Base-by-base conservation (phyloP, 352 stramenopile genomes). In the Aphanomyces invadans region DNA sequence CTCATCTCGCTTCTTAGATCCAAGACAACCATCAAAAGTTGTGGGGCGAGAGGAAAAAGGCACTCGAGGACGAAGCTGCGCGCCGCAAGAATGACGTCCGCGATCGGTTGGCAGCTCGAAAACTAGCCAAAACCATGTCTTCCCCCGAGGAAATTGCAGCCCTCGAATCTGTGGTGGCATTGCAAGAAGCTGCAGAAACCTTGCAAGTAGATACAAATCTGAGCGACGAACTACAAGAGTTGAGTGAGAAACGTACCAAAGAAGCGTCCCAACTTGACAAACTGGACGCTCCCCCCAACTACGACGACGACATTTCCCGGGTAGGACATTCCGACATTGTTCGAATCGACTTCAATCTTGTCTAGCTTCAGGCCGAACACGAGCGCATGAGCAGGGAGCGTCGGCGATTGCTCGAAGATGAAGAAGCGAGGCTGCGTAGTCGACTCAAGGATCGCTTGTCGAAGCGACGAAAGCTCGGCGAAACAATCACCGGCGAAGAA, bases 1-100 rank as follows among this genome's bases (percentile, higher is more conserved):
- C n/a, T n/a, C n/a, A n/a, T n/a, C n/a, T n/a, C n/a, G n/a, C n/a
- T n/a, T n/a, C n/a, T n/a, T 28, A 54, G 46, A 54, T 54, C 46
- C 46, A 54, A 28, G 46, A 54, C 19, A 23, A 54, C 11, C 25
- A 54, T 1, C 46, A 54, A 23, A 54, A 54, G 15, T 28, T 28
- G 23, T 54, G 46, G 46, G 23, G 19, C 19, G 46, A 10, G 32
- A 65, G 71, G 2, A 44, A 71, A 44, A 48, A 38, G 29, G 70
- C 73, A 2, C 62, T 80, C 2, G 62, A 80, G 25, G 65, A 71
- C 25, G 74, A 80, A 52, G 59, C 60, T 19, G 56, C 64, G 36
- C 48, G 63, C 36, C 62, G 45, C 26, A 75, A 60, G 65, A 36
- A 62, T 15, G 62, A 61, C 11, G 65, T 80, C 12, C 45, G 28